Base-by-base conservation (phyloP, 495 filamentous ascomycete species). In the Lophiotrema nucula region DNA sequence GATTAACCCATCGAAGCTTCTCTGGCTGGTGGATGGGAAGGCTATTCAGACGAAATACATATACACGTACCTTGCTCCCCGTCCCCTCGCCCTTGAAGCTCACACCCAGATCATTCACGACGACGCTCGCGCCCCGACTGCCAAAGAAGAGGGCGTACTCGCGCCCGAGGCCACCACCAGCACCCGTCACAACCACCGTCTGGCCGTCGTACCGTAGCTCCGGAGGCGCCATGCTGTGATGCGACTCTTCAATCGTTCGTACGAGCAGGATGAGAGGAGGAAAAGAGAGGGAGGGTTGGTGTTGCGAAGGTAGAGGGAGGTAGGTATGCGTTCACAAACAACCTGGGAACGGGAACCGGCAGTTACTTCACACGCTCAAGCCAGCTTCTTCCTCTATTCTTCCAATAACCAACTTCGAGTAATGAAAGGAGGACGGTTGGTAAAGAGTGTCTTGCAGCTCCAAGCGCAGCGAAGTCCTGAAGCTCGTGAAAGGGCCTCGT, bases 151-250 rank as follows among this genome's bases (percentile, higher is more conserved):
- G 76, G 60, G 89, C 89, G 77, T 97, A 97, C 68, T 87, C 87
- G 75, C 91, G 95, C 48, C 93, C 93, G 50, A 97, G 75, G 56
- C 95, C 93, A 74, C 95, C 95, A 55, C 93, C 92, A 50, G 95
- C 95, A 63, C 93, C 93, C 44, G 95, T 98, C 62, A 98, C 88
- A 50, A 98, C 92, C 62, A 95, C 90, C 60, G 92, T 92, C 79
- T 97, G 95, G 72, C 89, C 88, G 79, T 97, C 93, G 72, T 85
- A 98, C 59, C 95, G 84, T 72, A 98, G 79, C 74, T 88, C 84
- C 67, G 60, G 51, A 50, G 47, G 47, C 27, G 62, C 61, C 48
- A 57, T 66, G 37, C 43, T 6, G 5, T 4, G 2, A 18, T 12
- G 1, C 6, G 49, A 33, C 43, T 57, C 25, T 41, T n/a, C 25